These are phyloP conservation scores for Lathyrus oleraceus DNA, from an alignment of 306 rosid genomes.

Conservation along the genomic window DNA sequence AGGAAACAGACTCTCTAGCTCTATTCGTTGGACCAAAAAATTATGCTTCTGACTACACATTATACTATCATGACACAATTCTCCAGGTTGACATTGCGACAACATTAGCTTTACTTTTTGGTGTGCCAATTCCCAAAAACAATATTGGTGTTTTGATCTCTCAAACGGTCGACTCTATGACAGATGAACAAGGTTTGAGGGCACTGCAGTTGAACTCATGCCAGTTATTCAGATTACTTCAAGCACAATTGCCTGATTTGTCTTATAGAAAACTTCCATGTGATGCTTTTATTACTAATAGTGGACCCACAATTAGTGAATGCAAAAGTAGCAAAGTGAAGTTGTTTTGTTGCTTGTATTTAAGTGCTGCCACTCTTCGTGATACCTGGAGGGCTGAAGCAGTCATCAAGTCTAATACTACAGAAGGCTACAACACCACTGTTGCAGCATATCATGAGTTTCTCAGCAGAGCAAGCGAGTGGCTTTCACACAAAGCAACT, in stretches of 20 bases:
- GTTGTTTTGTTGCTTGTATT: too few species aligned
- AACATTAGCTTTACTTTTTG: conserved; percentile 79
- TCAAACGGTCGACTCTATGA: conserved; percentile 50
- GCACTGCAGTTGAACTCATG: conserved; percentile 87
- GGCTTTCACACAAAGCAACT: conserved; percentile 84
- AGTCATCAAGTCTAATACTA: too few species aligned
- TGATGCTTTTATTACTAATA: too few species aligned
- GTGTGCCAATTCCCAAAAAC: conserved; percentile 90
- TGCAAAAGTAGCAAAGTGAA: too few species aligned
- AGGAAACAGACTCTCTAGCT: conserved; percentile 84
- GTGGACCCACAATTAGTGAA: too few species aligned
- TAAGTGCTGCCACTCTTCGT: too few species aligned
- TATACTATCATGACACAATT: conserved; percentile 45
- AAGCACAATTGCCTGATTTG: conserved; percentile 75
- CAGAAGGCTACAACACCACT: too few species aligned
- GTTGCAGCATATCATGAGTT: too few species aligned
- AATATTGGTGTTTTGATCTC: conserved; percentile 75
- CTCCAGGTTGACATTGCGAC: conserved; percentile 90
- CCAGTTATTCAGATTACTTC: conserved; percentile 84
- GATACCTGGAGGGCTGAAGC: too few species aligned
- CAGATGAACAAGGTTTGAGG: conserved; percentile 74
- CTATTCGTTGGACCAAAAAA: conserved; percentile 64
- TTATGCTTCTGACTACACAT: conserved; percentile 40
- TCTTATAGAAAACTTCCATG: conserved; percentile 59
- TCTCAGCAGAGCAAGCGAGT: conserved; percentile 70